Conservation (phyloP, 805 yeast genomes). For the Millerozyma acaciae region DNA sequence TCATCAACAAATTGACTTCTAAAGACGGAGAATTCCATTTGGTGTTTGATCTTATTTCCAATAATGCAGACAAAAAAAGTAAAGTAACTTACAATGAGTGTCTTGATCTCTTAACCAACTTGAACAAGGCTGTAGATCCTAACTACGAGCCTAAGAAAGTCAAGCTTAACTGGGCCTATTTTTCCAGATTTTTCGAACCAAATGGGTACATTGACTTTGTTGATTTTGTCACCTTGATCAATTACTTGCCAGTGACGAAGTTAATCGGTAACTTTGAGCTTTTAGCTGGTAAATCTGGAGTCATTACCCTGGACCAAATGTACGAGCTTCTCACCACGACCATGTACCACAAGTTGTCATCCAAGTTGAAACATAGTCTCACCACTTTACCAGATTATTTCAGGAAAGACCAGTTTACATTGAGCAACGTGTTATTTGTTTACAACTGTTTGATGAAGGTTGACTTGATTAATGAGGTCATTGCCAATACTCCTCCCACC, state of each 20-base stretch:
- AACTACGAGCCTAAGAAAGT: conserved; percentile 36
- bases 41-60: conserved; percentile 20
- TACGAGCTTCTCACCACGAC: conserved; percentile 30
- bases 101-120: conserved; percentile 28
- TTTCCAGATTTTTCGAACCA: conserved; percentile 38
- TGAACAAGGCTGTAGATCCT: conserved; percentile 41
- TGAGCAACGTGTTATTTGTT: conserved; percentile 37
- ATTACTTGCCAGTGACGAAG: conserved; percentile 43
- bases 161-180: conserved; percentile 42
- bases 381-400: conserved; percentile 33
- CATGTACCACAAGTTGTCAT: conserved; percentile 39
- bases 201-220: conserved; percentile 32
- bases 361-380: conserved; percentile 34
- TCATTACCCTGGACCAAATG: conserved; percentile 29
- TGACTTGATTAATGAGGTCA: conserved; percentile 43
- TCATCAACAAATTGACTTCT: conserved; percentile 48
- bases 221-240: conserved; percentile 39
- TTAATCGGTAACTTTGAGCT: conserved; percentile 42
- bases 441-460: conserved; percentile 39
- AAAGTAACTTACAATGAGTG: conserved; percentile 32
- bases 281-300: conserved; percentile 27
- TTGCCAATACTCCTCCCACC: conserved; percentile 45
- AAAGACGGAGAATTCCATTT: conserved; percentile 29
- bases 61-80: conserved; percentile 8
- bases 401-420: conserved; percentile 27